Conservation (phyloP, 768 basidiomycete species). For the Tylopilus sp. region DNA sequence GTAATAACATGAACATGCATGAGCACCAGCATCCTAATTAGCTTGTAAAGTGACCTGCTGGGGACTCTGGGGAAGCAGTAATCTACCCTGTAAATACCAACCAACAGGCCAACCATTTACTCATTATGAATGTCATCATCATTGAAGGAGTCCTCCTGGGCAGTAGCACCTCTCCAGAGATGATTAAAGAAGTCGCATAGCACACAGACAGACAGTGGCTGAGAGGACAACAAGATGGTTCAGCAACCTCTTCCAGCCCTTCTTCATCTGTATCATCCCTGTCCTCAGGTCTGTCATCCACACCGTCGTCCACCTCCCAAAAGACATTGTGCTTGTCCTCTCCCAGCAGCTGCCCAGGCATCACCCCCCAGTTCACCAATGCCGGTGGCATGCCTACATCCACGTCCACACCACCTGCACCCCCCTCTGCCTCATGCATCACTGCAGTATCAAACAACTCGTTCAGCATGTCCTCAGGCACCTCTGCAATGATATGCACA, state of each 20-base stretch:
- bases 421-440: too few relatives aligned
- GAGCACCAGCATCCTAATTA: too few relatives aligned
- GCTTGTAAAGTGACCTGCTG: too few relatives aligned
- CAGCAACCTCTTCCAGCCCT: slow-evolving; percentile 34
- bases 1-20: too few relatives aligned
- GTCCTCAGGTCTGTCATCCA: slow-evolving; percentile 26
- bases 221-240: not conserved
- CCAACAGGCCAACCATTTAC: not conserved
- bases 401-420: too few relatives aligned
- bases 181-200: slow-evolving; percentile 56
- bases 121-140: slow-evolving; percentile 9
- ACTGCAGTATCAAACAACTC: slow-evolving; percentile 49
- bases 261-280: slow-evolving; percentile 31
- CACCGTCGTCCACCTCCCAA: too few relatives aligned
- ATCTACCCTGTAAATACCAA: too few relatives aligned
- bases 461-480: too few relatives aligned
- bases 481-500: too few relatives aligned
- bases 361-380: slow-evolving; percentile 26
- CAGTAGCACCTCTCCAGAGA: slow-evolving; percentile 47
- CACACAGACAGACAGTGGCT: slow-evolving; percentile 60
- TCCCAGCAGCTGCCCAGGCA: slow-evolving; percentile 49
- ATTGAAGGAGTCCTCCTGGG: slow-evolving; percentile 20
- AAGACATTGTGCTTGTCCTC: too few relatives aligned
- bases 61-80: too few relatives aligned
- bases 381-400: too few relatives aligned